Percentiles rank a stretch among this genome's conserved stretches.
phyloP scores from a whole-genome alignment of 306 rosid species.

The Cicer yamashitae region DNA sequence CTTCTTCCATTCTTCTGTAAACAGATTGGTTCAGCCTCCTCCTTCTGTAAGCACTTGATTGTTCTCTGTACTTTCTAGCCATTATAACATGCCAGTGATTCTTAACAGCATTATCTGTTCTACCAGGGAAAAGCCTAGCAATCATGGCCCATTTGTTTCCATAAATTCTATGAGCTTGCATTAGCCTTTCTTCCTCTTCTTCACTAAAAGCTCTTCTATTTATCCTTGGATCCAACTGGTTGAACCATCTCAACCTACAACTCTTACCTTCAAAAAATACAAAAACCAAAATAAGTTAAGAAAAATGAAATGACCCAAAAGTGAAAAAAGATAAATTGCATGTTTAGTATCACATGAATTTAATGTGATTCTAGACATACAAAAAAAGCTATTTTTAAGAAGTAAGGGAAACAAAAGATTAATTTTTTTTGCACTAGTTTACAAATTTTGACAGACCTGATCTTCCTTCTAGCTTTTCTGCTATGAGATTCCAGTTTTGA shows the following conservation, averaged over 20 bases:
- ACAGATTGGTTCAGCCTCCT: conserved; percentile 77
- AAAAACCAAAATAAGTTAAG: not conserved
- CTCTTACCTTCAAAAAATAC: conserved; percentile 72
- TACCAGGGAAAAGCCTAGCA: conserved; percentile 94
- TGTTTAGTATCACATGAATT: no score
- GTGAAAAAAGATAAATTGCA: no score
- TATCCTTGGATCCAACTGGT: conserved; percentile 97
- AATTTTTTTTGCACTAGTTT: not conserved
- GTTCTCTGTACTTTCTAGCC: conserved; percentile 95
- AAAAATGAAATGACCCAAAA: not conserved
- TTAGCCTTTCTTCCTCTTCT: conserved; percentile 91
- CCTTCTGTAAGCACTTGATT: conserved; percentile 84
- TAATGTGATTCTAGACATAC: no score
- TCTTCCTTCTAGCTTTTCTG: conserved; percentile 96
- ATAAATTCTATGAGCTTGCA: conserved; percentile 94
- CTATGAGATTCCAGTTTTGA: conserved; percentile 97
- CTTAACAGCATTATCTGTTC: conserved; percentile 97
- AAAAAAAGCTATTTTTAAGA: not conserved
- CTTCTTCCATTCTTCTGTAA: conserved; percentile 66
- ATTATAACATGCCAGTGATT: conserved; percentile 99
- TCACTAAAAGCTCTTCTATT: conserved; percentile 87
- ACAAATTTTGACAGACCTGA: conserved; percentile 61
- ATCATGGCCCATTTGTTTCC: conserved; percentile 99
- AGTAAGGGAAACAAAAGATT: not conserved
- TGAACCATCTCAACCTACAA: conserved; percentile 96